phyloP scores from a whole-genome alignment of 208 protist genomes.

The Balamuthia mandrillaris region DNA sequence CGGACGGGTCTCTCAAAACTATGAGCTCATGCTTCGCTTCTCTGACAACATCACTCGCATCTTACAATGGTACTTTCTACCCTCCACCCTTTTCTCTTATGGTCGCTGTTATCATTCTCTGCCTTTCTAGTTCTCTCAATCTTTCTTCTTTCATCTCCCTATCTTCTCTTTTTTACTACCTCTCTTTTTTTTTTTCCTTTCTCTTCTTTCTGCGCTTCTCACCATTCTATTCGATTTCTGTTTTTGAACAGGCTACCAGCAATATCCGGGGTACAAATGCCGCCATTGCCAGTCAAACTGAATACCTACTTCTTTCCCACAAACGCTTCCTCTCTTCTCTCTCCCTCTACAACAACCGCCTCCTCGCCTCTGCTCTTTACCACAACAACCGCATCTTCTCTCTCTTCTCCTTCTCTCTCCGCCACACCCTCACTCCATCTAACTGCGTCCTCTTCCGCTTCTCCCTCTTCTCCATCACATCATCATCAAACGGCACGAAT shows the following conservation, averaged over 20 bases:
- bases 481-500: no score
- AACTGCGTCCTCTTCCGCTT: no score
- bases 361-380: no score
- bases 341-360: background rate
- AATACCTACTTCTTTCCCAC: background rate
- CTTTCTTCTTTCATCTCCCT: background rate
- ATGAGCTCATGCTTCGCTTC: constrained; percentile 1
- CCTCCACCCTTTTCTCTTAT: no score
- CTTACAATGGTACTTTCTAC: background rate
- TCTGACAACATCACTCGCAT: constrained; percentile 11
- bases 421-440: no score
- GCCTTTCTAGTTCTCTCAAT: background rate
- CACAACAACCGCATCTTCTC: no score
- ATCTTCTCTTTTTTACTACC: no score
- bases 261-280: background rate
- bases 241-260: background rate
- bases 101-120: no score
- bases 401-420: no score
- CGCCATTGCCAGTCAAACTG: background rate
- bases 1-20: constrained; percentile 1
- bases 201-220: no score
- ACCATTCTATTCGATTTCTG: background rate
- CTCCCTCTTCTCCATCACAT: no score
- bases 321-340: background rate
- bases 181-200: no score